Conservation (phyloP, 2,329 filamentous ascomycete species). For the Dichotomopilus funicola region DNA sequence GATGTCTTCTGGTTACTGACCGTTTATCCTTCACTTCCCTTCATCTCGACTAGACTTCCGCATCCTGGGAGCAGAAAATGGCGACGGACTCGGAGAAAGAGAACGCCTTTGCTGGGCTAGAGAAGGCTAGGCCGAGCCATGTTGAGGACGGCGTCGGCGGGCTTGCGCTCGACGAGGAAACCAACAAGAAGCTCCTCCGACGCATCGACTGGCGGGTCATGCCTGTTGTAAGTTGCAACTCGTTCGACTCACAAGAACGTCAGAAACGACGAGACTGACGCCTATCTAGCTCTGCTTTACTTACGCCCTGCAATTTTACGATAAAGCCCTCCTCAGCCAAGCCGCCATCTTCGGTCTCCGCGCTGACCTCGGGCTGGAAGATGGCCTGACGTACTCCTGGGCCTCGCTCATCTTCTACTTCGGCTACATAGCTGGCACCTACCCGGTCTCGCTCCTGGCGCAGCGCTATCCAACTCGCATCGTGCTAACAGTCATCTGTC, state of each 20-base stretch:
- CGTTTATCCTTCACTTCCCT: too few relatives aligned
- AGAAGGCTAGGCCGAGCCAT: constrained; percentile 3
- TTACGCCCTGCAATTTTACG: constrained; percentile 42
- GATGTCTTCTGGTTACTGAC: too few relatives aligned
- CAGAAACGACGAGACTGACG: not conserved
- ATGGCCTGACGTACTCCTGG: constrained; percentile 39
- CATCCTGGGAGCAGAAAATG: not conserved
- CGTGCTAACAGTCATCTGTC: constrained; percentile 34
- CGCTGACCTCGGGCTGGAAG: constrained; percentile 34
- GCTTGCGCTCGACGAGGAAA: constrained; percentile 11
- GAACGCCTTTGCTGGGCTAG: not conserved
- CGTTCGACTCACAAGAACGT: not conserved
- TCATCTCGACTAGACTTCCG: too few relatives aligned
- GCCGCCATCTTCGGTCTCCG: constrained; percentile 40
- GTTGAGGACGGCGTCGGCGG: not conserved
- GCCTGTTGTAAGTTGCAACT: constrained; percentile 28
- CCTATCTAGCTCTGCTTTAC: constrained; percentile 33
- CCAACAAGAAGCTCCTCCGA: constrained; percentile 34
- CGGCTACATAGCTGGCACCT: constrained; percentile 36
- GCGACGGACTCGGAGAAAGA: constrained; percentile 1
- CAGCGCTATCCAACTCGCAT: constrained; percentile 41
- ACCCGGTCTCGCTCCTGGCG: constrained; percentile 28
- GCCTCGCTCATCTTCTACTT: constrained; percentile 42
- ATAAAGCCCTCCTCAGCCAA: constrained; percentile 48
- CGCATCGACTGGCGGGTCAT: constrained; percentile 39